Evolutionary conservation across 2,329 filamentous ascomycete genomes (phyloP), one percentile per base, ranked within the genome.

Genomic region (Passalora sequoiae): DNA sequence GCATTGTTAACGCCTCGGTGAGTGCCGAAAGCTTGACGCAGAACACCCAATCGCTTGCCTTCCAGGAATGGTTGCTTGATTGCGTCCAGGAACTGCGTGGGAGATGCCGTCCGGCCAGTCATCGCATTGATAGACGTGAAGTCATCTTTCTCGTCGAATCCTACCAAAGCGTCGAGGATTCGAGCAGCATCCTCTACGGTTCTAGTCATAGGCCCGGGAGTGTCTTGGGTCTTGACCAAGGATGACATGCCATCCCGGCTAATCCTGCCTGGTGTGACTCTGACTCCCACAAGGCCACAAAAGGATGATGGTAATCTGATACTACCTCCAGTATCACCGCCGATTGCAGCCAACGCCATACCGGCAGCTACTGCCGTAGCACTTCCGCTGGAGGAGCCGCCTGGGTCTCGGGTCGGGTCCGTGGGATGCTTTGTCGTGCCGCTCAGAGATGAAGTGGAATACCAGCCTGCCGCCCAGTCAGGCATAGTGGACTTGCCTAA

Each of bases 251-350:
- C 57, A 43, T 56, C 49, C 30, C 56, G 42, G 19, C 53, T 56
- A 17, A 60, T 54, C 16, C 56, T 40, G 13, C 56, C 57, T 7
- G 51, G 53, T 5, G 57, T 59, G n/a, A 55, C 51, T 24, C 55
- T 41, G 10, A 59, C 50, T 15, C 57, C 55, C 13, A 60, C 56
- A 3, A 59, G 39, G 8, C 54, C 55, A 30, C 56, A 59, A 38
- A 58, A 59, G 22, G 45, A 50, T 6, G 56, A 38, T 3, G 56
- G 57, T 13, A 57, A 33, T 12, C 56, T 44, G 5, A 60, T 55
- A 16, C 49, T 54, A 4, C 57, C 56, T 15, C 56, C 58, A 10
- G 59, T 61, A 39, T 61, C 58, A 22, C 53, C 55, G 9, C 58
- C 52, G 2, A 61, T 55, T 12, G 54, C 58, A 13, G 56, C 50